Evolutionary conservation across 805 yeast species (phyloP).

Genomic region (Teunomyces kruisii): DNA sequence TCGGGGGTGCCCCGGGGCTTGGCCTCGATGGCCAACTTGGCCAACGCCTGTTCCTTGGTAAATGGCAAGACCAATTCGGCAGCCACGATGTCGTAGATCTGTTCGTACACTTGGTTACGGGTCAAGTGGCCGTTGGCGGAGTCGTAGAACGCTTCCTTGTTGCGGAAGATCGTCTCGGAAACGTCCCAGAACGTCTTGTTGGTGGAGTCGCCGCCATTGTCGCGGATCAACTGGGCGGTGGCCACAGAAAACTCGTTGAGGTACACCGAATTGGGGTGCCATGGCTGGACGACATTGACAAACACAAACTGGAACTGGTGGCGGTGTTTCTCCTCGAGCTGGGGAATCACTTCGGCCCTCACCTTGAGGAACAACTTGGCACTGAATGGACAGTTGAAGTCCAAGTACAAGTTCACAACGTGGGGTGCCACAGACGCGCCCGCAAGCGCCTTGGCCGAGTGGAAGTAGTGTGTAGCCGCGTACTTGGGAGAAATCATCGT

Average conservation of each 20-base stretch:
- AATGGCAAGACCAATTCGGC: slow-evolving; percentile 33
- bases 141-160: slow-evolving; percentile 60
- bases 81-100: slow-evolving; percentile 39
- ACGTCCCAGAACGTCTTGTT: slow-evolving; percentile 45
- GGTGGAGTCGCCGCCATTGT: slow-evolving; percentile 18
- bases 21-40: slow-evolving; percentile 37
- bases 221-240: slow-evolving; percentile 61
- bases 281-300: slow-evolving; percentile 81
- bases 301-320: slow-evolving; percentile 59
- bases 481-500: slow-evolving; percentile 45
- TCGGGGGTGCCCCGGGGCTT: slow-evolving; percentile 27
- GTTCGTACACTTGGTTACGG: slow-evolving; percentile 55
- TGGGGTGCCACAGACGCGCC: slow-evolving; percentile 25
- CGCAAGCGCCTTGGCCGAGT: slow-evolving; percentile 18
- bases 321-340: slow-evolving; percentile 44
- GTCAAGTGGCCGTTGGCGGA: slow-evolving; percentile 52
- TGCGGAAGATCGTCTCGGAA: slow-evolving; percentile 54
- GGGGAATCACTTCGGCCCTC: slow-evolving; percentile 52
- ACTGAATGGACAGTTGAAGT: slow-evolving; percentile 77
- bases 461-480: slow-evolving; percentile 35
- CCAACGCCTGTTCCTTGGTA: slow-evolving; percentile 28
- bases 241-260: slow-evolving; percentile 73
- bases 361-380: slow-evolving; percentile 62
- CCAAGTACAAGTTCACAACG: slow-evolving; percentile 64
- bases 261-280: slow-evolving; percentile 77